Base-by-base conservation (phyloP, 768 basidiomycete species). In the Lanmaoa pseudosensibilis region DNA sequence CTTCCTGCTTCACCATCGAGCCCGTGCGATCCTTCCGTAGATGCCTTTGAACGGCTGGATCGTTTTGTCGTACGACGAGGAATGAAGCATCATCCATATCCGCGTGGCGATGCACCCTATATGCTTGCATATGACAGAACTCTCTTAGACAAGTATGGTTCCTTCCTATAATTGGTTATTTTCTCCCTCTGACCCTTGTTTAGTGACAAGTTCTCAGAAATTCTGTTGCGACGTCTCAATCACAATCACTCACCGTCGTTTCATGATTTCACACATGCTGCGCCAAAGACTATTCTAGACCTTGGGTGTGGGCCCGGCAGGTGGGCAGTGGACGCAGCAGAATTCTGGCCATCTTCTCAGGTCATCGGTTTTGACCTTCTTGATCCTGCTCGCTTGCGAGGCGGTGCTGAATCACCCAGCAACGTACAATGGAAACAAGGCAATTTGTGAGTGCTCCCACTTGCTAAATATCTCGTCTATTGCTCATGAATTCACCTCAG, bases 221-320 rank as follows among this genome's bases (percentile, higher is more conserved):
- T 52, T 25, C 67, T 92, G 6, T 61, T 89, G 16, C 79, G 74
- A 37, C 83, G 80, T n/a, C 75, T 92, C 16, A 80, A 75, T 43
- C 73, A 75, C 7, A 75, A 74, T 3, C 77, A 76, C 5, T 78
- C 80, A 0, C 88, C 89, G 0, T 82, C 84, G 0, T 91, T 92
- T 63, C 77, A 82, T 54, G 72, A 79, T 56, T 80, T 78, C 57
- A 66, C 75, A 36, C 75, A 76, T 23, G 72, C 71, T n/a, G 75
- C 77, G 1, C 86, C 88, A 1, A 65, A 70, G 1, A 72, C 75
- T 13, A 84, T 87, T 23, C 78, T 93, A 8, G 90, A 92, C 64
- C 71, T 93, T 13, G 91, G 91, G 3, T 92, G 89, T 67, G 90
- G 91, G 12, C 61, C 79, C 46, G 89, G 90, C 0, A 65, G 80